phyloP scores from a whole-genome alignment of 768 basidiomycete genomes.

The Boletus speciosus region DNA sequence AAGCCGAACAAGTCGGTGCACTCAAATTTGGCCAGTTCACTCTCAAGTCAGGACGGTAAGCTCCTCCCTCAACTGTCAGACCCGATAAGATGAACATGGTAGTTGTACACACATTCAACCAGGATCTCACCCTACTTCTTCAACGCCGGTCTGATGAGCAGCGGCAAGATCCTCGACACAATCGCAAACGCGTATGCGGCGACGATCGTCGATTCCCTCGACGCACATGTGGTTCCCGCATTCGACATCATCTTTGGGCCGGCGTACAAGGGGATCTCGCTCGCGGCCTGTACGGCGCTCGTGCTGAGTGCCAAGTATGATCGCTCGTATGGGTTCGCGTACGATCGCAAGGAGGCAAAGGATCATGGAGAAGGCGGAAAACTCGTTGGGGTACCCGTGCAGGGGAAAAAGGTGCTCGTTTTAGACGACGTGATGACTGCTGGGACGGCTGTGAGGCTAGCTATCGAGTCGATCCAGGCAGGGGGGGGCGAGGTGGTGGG shows the following conservation, averaged over 20 bases:
- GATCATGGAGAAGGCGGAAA: slow-evolving; percentile 94
- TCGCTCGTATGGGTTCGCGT: slow-evolving; percentile 75
- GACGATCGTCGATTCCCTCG: slow-evolving; percentile 57
- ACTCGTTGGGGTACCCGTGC: slow-evolving; percentile 83
- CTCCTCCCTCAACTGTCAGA: slow-evolving; percentile 4
- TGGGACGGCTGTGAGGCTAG: slow-evolving; percentile 82
- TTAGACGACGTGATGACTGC: slow-evolving; percentile 97
- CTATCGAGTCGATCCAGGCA: slow-evolving; percentile 66
- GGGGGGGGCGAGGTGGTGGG: slow-evolving; percentile 84
- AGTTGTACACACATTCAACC: slow-evolving; percentile 1
- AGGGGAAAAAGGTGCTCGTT: slow-evolving; percentile 78
- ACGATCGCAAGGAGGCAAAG: slow-evolving; percentile 94
- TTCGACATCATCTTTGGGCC: slow-evolving; percentile 94
- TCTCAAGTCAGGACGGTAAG: slow-evolving; percentile 92
- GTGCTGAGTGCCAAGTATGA: slow-evolving; percentile 64
- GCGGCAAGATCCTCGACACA: slow-evolving; percentile 73
- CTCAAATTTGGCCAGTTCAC: slow-evolving; percentile 91
- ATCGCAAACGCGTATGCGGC: slow-evolving; percentile 81
- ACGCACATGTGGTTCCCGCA: slow-evolving; percentile 29
- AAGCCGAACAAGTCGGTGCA: slow-evolving; percentile 65
- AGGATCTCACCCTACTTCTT: slow-evolving; percentile 96
- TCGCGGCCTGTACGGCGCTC: slow-evolving; percentile 82
- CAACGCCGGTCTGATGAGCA: slow-evolving; percentile 87
- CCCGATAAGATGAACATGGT: background rate
- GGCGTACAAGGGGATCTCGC: slow-evolving; percentile 95